Evolutionary conservation across 2,329 filamentous ascomycete species (phyloP).

Genomic region (Phaeosphaeriaceae sp.): DNA sequence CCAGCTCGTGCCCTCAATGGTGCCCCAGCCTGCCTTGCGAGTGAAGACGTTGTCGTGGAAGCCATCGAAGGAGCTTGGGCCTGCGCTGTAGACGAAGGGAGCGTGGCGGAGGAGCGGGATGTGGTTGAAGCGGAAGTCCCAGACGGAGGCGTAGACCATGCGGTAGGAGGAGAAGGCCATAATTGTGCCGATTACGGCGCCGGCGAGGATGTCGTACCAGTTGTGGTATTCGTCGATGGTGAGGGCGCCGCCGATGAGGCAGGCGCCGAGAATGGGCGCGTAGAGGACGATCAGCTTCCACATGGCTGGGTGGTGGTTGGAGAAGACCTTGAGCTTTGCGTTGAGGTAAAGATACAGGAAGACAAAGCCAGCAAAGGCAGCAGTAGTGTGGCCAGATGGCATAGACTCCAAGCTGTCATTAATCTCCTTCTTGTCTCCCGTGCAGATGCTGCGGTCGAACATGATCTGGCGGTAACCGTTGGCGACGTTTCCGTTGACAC

Average conservation of each 20-base stretch:
- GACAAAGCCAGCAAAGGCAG: slow-evolving; percentile 74
- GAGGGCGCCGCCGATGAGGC: slow-evolving; percentile 71
- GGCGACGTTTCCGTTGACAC: slow-evolving; percentile 58
- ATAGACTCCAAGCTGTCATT: slow-evolving; percentile 75
- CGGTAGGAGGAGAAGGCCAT: slow-evolving; percentile 71
- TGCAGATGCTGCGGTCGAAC: slow-evolving; percentile 74
- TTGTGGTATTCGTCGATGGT: slow-evolving; percentile 78
- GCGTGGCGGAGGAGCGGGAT: slow-evolving; percentile 67
- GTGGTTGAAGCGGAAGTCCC: slow-evolving; percentile 73
- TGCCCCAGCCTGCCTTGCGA: slow-evolving; percentile 67
- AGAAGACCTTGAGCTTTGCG: slow-evolving; percentile 77
- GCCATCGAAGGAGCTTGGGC: slow-evolving; percentile 48
- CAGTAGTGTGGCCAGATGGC: slow-evolving; percentile 76
- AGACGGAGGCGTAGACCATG: slow-evolving; percentile 72
- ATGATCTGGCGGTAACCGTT: slow-evolving; percentile 67
- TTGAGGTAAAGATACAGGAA: slow-evolving; percentile 78
- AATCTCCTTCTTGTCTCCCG: slow-evolving; percentile 68
- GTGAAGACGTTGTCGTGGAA: slow-evolving; percentile 66
- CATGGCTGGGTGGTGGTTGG: slow-evolving; percentile 74
- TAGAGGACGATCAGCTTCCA: slow-evolving; percentile 75
- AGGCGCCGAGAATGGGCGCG: slow-evolving; percentile 70
- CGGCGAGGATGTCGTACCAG: slow-evolving; percentile 71
- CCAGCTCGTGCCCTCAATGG: slow-evolving; percentile 46
- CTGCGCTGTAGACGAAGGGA: slow-evolving; percentile 61
- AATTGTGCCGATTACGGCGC: slow-evolving; percentile 68